phyloP scores from a whole-genome alignment of 495 filamentous ascomycete species.

The Apiosordaria backusii region DNA sequence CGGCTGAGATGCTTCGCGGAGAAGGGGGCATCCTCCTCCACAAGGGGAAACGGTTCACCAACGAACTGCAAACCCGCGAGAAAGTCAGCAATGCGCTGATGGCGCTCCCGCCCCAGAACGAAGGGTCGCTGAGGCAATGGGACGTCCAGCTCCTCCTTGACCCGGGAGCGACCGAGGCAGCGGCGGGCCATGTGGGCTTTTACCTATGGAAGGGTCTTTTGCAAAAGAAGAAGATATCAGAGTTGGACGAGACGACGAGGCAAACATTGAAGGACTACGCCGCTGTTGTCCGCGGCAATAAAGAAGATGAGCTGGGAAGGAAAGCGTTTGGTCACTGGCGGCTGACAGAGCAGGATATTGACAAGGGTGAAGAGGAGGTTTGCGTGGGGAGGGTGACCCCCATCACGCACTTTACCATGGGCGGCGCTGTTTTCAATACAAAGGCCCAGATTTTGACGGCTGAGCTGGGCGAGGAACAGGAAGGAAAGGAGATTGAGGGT shows the following conservation, averaged over 20 bases:
- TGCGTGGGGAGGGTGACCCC: slow-evolving; percentile 57
- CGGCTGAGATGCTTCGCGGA: slow-evolving; percentile 56
- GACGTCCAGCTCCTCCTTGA: slow-evolving; percentile 54
- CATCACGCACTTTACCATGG: slow-evolving; percentile 60
- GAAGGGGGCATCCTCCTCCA: slow-evolving; percentile 55
- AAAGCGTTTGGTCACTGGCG: slow-evolving; percentile 53
- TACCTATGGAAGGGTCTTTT: slow-evolving; percentile 57
- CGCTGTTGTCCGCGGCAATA: slow-evolving; percentile 33
- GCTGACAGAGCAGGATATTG: slow-evolving; percentile 26
- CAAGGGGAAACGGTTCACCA: slow-evolving; percentile 49
- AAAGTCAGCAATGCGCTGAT: slow-evolving; percentile 49
- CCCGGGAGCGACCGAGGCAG: slow-evolving; percentile 49
- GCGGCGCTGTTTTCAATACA: slow-evolving; percentile 48
- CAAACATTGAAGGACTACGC: slow-evolving; percentile 48
- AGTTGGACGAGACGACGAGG: slow-evolving; percentile 41
- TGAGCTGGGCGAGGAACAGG: slow-evolving; percentile 24
- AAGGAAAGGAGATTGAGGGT: slow-evolving; percentile 38
- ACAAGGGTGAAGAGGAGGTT: slow-evolving; percentile 42
- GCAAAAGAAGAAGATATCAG: slow-evolving; percentile 47
- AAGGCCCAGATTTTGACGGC: slow-evolving; percentile 40
- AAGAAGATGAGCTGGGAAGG: slow-evolving; percentile 42
- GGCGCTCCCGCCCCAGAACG: slow-evolving; percentile 25
- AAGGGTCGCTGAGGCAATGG: slow-evolving; percentile 44
- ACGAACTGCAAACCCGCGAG: slow-evolving; percentile 56
- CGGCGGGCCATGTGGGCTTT: slow-evolving; percentile 53